Conservation (phyloP, 129 eudicot species). For the Saposhnikovia divaricata region DNA sequence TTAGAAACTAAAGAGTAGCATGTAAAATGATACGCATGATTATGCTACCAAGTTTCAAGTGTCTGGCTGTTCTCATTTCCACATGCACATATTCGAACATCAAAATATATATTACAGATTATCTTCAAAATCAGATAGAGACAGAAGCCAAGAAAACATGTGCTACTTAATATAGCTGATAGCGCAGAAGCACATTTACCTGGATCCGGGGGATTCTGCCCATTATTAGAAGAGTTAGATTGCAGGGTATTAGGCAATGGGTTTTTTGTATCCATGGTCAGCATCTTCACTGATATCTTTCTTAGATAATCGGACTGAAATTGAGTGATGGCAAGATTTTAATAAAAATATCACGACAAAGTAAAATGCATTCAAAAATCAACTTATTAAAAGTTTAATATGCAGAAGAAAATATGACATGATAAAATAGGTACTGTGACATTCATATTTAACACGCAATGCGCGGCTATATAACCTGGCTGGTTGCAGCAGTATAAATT, state of each 20-base stretch:
- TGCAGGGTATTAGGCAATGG: conserved; percentile 50
- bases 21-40: not conserved
- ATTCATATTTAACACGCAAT: not conserved
- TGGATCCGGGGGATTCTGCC: conserved; percentile 52
- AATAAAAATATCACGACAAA: not conserved
- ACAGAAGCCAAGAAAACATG: not conserved
- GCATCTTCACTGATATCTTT: conserved; percentile 78
- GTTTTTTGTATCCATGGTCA: conserved; percentile 72
- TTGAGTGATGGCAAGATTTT: not conserved
- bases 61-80: not conserved
- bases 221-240: conserved; percentile 39
- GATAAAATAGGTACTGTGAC: not conserved
- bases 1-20: not conserved
- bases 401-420: not conserved
- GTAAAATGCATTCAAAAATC: not conserved
- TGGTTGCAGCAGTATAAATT: conserved; percentile 59
- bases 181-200: conserved; percentile 27
- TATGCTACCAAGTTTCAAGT: not conserved
- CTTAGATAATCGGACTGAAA: conserved; percentile 81
- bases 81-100: not conserved
- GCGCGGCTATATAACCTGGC: conserved; percentile 37
- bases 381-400: not conserved
- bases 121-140: not conserved
- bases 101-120: not conserved
- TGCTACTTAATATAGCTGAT: not conserved